These are phyloP conservation scores for Penicillium crustosum DNA, from an alignment of 2,329 filamentous ascomycete species.

Conservation along the genomic window DNA sequence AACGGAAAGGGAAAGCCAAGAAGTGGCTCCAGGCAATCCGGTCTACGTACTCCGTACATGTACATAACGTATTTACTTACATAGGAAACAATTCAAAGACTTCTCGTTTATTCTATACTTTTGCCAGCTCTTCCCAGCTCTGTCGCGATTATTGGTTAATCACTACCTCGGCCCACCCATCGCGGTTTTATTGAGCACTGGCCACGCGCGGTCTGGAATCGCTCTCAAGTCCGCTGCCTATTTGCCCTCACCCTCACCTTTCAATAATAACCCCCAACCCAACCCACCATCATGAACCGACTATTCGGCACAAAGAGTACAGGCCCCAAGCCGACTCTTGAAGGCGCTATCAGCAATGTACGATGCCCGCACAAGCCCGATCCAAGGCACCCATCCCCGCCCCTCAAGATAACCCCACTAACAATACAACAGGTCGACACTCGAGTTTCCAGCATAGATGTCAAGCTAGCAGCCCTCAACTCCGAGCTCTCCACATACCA, in stretches of 20 bases:
- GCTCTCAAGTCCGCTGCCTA: slow-evolving; percentile 5
- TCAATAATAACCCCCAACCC: background rate
- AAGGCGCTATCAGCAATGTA: slow-evolving; percentile 78
- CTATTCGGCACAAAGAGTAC: slow-evolving; percentile 87
- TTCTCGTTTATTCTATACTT: background rate
- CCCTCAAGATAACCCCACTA: slow-evolving; percentile 12
- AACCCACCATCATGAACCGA: slow-evolving; percentile 72
- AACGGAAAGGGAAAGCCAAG: background rate
- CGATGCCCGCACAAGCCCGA: slow-evolving; percentile 15
- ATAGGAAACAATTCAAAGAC: background rate
- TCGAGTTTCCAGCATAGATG: slow-evolving; percentile 82
- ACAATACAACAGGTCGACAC: slow-evolving; percentile 63
- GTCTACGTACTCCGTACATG: background rate
- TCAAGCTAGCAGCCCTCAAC: slow-evolving; percentile 90
- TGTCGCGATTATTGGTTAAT: slow-evolving; percentile 10
- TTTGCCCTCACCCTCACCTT: background rate
- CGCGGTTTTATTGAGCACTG: slow-evolving; percentile 8
- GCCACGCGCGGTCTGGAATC: slow-evolving; percentile 9
- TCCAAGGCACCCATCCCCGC: slow-evolving; percentile 1
- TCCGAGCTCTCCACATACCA: slow-evolving; percentile 88
- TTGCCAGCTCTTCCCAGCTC: background rate
- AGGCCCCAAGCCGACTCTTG: slow-evolving; percentile 85
- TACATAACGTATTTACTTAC: background rate
- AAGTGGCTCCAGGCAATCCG: background rate
- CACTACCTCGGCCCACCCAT: slow-evolving; percentile 5